Evolutionary conservation across 768 basidiomycete species (phyloP), one percentile per base, ranked within the genome.

Genomic region (Podaxis sp.): DNA sequence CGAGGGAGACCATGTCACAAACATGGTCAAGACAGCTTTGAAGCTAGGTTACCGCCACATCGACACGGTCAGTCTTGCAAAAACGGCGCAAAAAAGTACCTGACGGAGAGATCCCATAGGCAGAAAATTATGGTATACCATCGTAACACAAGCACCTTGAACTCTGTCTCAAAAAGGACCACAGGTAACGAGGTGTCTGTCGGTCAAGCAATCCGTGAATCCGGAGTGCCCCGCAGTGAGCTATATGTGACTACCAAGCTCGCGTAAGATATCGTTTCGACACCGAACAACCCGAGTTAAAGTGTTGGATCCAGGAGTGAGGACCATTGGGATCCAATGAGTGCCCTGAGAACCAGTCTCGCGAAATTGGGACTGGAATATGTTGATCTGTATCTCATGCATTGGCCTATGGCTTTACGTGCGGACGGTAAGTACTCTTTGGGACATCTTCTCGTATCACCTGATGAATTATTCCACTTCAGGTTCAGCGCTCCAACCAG

Each of bases 301-400:
- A 7, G 53, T 38, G 15, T 40, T 22, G 17, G 27, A 6, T 55
- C 52, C 63, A 77, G 72, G 56, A 64, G 71, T 49, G 69, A 73
- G 63, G 70, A 74, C 46, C 80, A 79, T 63, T 73, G 67, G 37
- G 63, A 67, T 24, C 79, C 79, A 7, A 57, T 66, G 33, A 65
- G 68, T 19, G 74, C 74, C 0, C 70, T 82, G 12, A 68, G 80
- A 25, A 59, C 61, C 29, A 75, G 74, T 57, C 66, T 81, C 49
- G 61, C 68, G 51, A 73, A 73, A 55, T 70, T 79, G 17, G 70
- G 70, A 25, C 67, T 73, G 17, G 76, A 77, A 40, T 83, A 83
- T 69, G 74, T 84, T 41, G 82, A 84, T 70, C 65, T 84, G n/a
- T 83, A 79, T 66, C 70, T 80, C 19, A 74, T 80, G 65, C 79